phyloP scores from a whole-genome alignment of 2,329 filamentous ascomycete species.

The Apiospora sp. region DNA sequence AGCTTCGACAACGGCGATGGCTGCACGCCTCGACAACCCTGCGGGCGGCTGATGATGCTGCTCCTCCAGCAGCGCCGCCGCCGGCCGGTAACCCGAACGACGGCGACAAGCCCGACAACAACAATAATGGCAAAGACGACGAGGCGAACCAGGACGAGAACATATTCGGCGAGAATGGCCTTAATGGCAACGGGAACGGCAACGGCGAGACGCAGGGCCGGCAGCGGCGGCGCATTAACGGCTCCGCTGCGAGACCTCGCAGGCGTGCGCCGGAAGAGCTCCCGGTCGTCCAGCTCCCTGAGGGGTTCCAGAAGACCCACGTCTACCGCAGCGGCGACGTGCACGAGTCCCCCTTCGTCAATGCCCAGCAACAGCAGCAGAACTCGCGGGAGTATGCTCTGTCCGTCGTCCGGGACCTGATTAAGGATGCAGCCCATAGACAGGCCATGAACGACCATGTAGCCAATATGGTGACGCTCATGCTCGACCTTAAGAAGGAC shows the following conservation, averaged over 20 bases:
- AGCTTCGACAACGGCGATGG: constrained; percentile 30
- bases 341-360: constrained; percentile 17
- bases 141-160: constrained; percentile 30
- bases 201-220: constrained; percentile 37
- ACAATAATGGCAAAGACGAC: constrained; percentile 20
- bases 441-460: background rate
- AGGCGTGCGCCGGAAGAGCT: constrained; percentile 49
- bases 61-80: constrained; percentile 1
- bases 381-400: background rate
- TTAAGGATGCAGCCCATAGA: too few relatives aligned
- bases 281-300: constrained; percentile 63
- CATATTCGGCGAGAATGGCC: constrained; percentile 34
- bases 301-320: constrained; percentile 62
- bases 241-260: constrained; percentile 34
- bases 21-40: constrained; percentile 36
- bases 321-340: constrained; percentile 51
- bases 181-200: constrained; percentile 11
- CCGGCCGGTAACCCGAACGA: constrained; percentile 28
- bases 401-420: background rate
- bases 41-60: constrained; percentile 29
- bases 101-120: constrained; percentile 33
- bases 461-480: background rate
- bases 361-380: background rate
- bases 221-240: constrained; percentile 34
- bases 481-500: background rate